These are phyloP conservation scores for Penicillium hordei DNA, from an alignment of 2,329 filamentous ascomycete species.

Conservation along the genomic window DNA sequence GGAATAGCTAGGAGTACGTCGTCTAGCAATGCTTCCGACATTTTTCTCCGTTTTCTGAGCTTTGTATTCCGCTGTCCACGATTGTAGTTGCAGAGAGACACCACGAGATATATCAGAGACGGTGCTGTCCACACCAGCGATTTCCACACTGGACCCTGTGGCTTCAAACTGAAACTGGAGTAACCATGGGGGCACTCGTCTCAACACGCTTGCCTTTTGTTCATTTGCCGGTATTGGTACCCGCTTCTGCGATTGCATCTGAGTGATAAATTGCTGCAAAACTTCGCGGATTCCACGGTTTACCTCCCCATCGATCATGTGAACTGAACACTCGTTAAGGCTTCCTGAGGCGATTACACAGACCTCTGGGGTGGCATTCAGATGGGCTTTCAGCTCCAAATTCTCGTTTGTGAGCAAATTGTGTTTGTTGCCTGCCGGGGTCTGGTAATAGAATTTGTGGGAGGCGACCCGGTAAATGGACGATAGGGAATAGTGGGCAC, in stretches of 20 bases:
- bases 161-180: slow-evolving; percentile 80
- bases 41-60: slow-evolving; percentile 70
- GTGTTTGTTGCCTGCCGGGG: slow-evolving; percentile 75
- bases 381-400: slow-evolving; percentile 79
- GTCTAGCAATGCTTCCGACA: slow-evolving; percentile 51
- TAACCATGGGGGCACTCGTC: slow-evolving; percentile 80
- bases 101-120: slow-evolving; percentile 82
- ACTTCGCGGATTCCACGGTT: slow-evolving; percentile 91
- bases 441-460: slow-evolving; percentile 93
- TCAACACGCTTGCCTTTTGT: slow-evolving; percentile 67
- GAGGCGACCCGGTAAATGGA: slow-evolving; percentile 80
- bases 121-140: slow-evolving; percentile 81
- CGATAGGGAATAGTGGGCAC: slow-evolving; percentile 81
- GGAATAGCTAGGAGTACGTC: slow-evolving; percentile 72
- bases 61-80: slow-evolving; percentile 84
- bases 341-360: slow-evolving; percentile 77
- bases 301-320: slow-evolving; percentile 88
- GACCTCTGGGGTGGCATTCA: slow-evolving; percentile 82
- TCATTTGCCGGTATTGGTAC: slow-evolving; percentile 50
- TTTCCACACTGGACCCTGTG: slow-evolving; percentile 83
- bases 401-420: slow-evolving; percentile 85
- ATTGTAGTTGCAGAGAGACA: slow-evolving; percentile 80
- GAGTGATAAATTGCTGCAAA: slow-evolving; percentile 73
- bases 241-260: slow-evolving; percentile 63
- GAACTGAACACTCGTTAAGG: slow-evolving; percentile 82